Percentiles rank a stretch among this genome's conserved stretches.
These are phyloP conservation scores for Peronospora belbahrii DNA, from an alignment of 352 stramenopile genomes.

Conservation along the genomic window DNA sequence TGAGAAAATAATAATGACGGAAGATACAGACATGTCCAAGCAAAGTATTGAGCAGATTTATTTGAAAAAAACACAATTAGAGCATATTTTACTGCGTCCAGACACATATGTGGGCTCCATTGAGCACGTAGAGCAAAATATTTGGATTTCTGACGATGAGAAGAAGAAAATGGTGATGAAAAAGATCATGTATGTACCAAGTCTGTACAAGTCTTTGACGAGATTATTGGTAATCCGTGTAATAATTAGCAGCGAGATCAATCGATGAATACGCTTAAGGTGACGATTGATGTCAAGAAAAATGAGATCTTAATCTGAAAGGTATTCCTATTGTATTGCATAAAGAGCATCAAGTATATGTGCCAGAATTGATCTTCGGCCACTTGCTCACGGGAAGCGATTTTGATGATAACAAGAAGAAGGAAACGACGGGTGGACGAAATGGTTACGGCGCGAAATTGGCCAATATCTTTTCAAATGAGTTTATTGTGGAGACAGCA, in stretches of 20 bases:
- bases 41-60: conserved; percentile 90
- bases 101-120: conserved; percentile 97
- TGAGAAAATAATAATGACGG: conserved; percentile 8
- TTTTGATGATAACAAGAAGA: conserved; percentile 97
- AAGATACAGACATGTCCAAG: conserved; percentile 28
- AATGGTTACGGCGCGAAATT: conserved; percentile 99
- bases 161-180: conserved; percentile 89
- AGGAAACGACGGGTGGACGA: conserved; percentile 89
- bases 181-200: conserved; percentile 93
- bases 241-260: conserved; percentile 99
- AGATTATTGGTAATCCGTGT: conserved; percentile 99
- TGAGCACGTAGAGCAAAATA: conserved; percentile 87
- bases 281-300: conserved; percentile 89
- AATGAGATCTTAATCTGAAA: conserved; percentile 93
- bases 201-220: conserved; percentile 98
- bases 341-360: conserved; percentile 95
- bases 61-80: conserved; percentile 96
- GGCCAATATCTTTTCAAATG: conserved; percentile 99
- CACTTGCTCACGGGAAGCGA: conserved; percentile 97
- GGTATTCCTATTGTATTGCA: conserved; percentile 96
- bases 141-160: conserved; percentile 89
- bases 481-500: conserved; percentile 98
- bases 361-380: conserved; percentile 97
- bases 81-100: conserved; percentile 96
- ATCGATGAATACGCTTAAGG: conserved; percentile 90